These are phyloP conservation scores for Calocybe gangraenosa DNA, from an alignment of 768 basidiomycete genomes.

Conservation along the genomic window DNA sequence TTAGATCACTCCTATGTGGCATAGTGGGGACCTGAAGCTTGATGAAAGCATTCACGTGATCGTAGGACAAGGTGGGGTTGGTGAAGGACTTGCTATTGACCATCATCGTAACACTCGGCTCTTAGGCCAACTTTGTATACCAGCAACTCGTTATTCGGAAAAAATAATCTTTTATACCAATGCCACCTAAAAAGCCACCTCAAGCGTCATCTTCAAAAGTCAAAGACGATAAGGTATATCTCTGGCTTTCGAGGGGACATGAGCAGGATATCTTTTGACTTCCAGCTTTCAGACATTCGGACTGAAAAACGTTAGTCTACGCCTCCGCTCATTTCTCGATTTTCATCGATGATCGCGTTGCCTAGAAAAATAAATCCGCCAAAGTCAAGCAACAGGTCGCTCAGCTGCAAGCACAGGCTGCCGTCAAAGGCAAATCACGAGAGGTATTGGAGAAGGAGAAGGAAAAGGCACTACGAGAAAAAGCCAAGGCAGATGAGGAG, in stretches of 20 bases:
- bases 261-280: slow-evolving; percentile 5
- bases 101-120: too few relatives aligned
- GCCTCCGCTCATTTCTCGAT: neutral
- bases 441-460: slow-evolving; percentile 80
- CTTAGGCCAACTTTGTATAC: too few relatives aligned
- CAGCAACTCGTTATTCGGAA: too few relatives aligned
- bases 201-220: slow-evolving; percentile 20
- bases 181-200: slow-evolving; percentile 22
- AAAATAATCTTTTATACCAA: slow-evolving; percentile 2
- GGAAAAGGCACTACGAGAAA: slow-evolving; percentile 73
- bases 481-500: slow-evolving; percentile 75
- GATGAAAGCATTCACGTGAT: too few relatives aligned
- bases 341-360: slow-evolving; percentile 8
- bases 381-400: slow-evolving; percentile 88
- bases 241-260: slow-evolving; percentile 1
- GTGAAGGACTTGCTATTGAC: too few relatives aligned
- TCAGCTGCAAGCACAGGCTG: slow-evolving; percentile 73
- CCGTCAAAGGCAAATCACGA: slow-evolving; percentile 74
- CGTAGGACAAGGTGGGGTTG: too few relatives aligned
- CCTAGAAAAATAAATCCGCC: slow-evolving; percentile 89
- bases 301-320: slow-evolving; percentile 18
- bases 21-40: too few relatives aligned
- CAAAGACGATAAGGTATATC: slow-evolving; percentile 21
- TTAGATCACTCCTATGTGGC: too few relatives aligned
- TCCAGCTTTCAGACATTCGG: slow-evolving; percentile 17